Evolutionary conservation across 805 yeast species (phyloP).

Genomic region (Candida broadrunensis): DNA sequence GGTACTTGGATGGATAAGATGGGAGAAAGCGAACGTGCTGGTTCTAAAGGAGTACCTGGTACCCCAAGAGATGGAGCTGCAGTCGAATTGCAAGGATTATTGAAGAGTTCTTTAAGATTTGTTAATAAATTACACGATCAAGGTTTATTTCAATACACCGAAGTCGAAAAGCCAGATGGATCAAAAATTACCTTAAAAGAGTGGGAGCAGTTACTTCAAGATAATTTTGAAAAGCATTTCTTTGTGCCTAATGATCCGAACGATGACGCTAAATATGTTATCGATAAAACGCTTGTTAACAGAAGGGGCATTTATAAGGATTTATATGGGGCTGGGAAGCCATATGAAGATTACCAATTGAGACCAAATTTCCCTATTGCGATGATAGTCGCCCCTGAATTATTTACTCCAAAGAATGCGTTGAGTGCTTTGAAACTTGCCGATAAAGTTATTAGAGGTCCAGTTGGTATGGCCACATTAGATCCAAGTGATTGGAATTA

Average conservation of each 20-base stretch:
- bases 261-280: conserved; percentile 58
- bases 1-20: conserved; percentile 99
- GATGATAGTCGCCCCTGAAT: conserved; percentile 91
- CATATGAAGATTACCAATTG: conserved; percentile 89
- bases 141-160: conserved; percentile 55
- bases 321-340: conserved; percentile 73
- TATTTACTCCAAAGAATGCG: conserved; percentile 65
- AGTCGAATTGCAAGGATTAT: conserved; percentile 82
- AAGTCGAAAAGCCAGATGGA: conserved; percentile 62
- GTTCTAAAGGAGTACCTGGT: conserved; percentile 90
- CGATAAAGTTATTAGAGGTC: conserved; percentile 76
- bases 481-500: conserved; percentile 93
- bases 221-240: conserved; percentile 75
- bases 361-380: conserved; percentile 93
- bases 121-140: conserved; percentile 54
- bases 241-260: conserved; percentile 66
- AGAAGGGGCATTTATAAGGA: conserved; percentile 96
- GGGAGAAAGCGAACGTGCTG: conserved; percentile 90
- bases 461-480: conserved; percentile 85
- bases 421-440: conserved; percentile 65
- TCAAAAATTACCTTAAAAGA: conserved; percentile 50
- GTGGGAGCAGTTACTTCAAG: conserved; percentile 72
- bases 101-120: conserved; percentile 83
- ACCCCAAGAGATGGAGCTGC: conserved; percentile 99
- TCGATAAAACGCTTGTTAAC: conserved; percentile 67